These are phyloP conservation scores for Botryosphaeria dothidea DNA, from an alignment of 2,329 filamentous ascomycete species.

Conservation along the genomic window DNA sequence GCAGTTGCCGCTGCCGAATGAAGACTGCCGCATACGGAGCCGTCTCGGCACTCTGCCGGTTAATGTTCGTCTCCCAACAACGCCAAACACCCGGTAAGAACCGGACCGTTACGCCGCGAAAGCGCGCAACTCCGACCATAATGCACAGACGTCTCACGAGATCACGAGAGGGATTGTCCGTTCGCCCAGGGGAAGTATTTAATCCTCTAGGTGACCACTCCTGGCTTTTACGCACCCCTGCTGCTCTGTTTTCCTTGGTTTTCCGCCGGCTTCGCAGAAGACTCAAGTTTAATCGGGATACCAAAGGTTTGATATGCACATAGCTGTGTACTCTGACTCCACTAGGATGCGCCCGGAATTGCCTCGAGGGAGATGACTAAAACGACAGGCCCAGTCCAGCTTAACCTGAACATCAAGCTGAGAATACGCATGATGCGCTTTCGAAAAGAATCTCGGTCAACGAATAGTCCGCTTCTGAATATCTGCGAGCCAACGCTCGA, in stretches of 20 bases:
- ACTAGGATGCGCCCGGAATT: too few species aligned
- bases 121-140: neutral
- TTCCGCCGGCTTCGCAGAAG: too few species aligned
- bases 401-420: too few species aligned
- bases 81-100: neutral
- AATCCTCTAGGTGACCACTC: neutral
- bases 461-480: neutral
- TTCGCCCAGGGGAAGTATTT: neutral
- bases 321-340: too few species aligned
- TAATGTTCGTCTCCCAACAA: neutral
- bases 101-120: neutral
- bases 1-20: neutral
- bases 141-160: slow-evolving; percentile 4
- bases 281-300: too few species aligned
- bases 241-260: neutral
- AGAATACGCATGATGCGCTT: too few species aligned
- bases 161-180: slow-evolving; percentile 2
- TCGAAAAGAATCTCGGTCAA: too few species aligned
- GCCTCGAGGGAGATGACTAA: too few species aligned
- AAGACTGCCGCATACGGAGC: neutral
- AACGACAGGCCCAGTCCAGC: too few species aligned
- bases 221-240: neutral
- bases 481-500: neutral
- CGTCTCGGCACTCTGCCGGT: slow-evolving; percentile 10
- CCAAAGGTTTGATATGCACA: too few species aligned